Evolutionary conservation across 441 rosid genomes (phyloP).

Genomic region (Arabidopsis hybrid): DNA sequence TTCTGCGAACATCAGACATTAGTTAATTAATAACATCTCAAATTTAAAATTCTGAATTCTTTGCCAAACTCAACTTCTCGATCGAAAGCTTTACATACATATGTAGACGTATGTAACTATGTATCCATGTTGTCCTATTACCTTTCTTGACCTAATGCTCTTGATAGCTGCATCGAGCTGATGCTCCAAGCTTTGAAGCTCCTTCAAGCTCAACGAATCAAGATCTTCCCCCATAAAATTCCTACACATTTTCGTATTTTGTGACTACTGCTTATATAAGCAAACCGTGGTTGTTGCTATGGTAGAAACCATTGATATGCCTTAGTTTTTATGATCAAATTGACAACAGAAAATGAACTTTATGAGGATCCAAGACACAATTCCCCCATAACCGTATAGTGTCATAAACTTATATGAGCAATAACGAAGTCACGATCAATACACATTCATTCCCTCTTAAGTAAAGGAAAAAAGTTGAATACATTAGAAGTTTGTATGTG

Average conservation of each 20-base stretch:
- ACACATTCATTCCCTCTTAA: constrained; percentile 2
- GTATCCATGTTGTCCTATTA: constrained; percentile 28
- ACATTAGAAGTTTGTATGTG: background rate
- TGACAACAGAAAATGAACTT: background rate
- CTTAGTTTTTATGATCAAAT: constrained; percentile 6
- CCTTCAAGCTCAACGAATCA: constrained; percentile 70
- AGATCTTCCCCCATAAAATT: constrained; percentile 89
- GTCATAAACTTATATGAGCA: background rate
- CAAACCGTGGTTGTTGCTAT: constrained; percentile 1
- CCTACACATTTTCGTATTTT: constrained; percentile 48
- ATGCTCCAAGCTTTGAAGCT: constrained; percentile 89
- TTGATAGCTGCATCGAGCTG: constrained; percentile 89
- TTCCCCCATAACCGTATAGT: background rate
- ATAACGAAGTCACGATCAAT: constrained; percentile 6
- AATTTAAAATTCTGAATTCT: background rate
- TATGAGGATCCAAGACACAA: background rate
- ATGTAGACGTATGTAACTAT: background rate
- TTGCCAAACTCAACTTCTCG: background rate
- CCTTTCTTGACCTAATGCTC: constrained; percentile 86
- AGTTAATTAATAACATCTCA: constrained; percentile 1
- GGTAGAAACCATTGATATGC: background rate
- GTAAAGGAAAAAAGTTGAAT: background rate
- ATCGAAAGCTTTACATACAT: background rate
- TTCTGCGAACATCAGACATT: constrained; percentile 54
- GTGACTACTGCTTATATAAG: background rate